Base-by-base conservation (phyloP, 164 flowering plant genomes). In the Piper betle region DNA sequence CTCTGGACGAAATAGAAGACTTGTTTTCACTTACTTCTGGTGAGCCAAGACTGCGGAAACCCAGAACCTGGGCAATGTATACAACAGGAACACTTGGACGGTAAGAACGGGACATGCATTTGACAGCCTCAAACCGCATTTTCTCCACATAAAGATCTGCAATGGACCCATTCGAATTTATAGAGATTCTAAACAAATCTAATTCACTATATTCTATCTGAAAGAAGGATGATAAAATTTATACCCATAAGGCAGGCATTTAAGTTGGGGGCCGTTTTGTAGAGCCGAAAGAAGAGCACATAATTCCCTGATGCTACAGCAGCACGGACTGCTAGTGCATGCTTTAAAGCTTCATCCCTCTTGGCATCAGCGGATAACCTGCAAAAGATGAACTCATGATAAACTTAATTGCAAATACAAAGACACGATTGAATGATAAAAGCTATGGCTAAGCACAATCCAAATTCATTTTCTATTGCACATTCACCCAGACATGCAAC, bases 281-380 rank as follows among this genome's bases (percentile, higher is more conserved):
- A 93, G 17, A 93, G 77, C 71, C 85, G 82, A 72, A 90, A 93
- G 63, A 88, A 93, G 67, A 73, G 64, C 39, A 90, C 83, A 75
- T 90, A 90, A 63, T 93, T 93, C 68, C 95, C 95, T 2, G 91
- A 85, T 5, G 89, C 80, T 39, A 93, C 87, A 46, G 99, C 97
- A 19, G 86, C 73, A 68, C 97, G 96, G 61, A 93, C 96, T 46
- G 95, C 87, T 62, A 90, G 96, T 59, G 99, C 99, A 71, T 93
- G 99, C 72, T 76, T 82, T 25, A 93, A 87, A 42, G 88, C 93
- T 68, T 72, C 78, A 69, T 90, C 81, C 69, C 72, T 71, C 68
- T 79, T 88, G 25, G 91, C 84, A 72, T 81, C 85, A 39, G 59
- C 68, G 2, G 97, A 79, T 65, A 93, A 84, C 68, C 98, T 93